Percentiles rank a stretch among this genome's conserved stretches.
Conservation (phyloP, 2,329 filamentous ascomycete genomes). For the Escovopsis sp. region DNA sequence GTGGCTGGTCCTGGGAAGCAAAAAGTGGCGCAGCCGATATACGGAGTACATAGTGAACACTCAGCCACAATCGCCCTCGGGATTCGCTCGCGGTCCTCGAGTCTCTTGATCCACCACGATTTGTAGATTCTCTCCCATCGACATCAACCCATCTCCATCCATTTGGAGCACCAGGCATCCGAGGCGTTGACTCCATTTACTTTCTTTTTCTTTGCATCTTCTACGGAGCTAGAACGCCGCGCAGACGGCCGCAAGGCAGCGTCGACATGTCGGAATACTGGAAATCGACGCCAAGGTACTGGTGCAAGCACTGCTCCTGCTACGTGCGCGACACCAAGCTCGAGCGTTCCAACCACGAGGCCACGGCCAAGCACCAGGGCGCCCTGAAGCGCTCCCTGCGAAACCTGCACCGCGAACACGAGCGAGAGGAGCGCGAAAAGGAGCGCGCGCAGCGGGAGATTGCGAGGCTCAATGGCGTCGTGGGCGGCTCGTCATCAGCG, state of each 20-base stretch:
- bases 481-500: slow-evolving; percentile 30
- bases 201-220: background rate
- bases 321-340: slow-evolving; percentile 85
- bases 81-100: too few species aligned
- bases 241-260: background rate
- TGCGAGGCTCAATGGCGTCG: slow-evolving; percentile 67
- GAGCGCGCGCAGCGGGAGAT: slow-evolving; percentile 74
- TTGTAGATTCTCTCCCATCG: too few species aligned
- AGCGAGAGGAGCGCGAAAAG: slow-evolving; percentile 66
- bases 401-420: slow-evolving; percentile 73
- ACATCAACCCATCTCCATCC: too few species aligned
- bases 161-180: too few species aligned
- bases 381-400: slow-evolving; percentile 80
- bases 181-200: too few species aligned
- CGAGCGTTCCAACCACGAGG: slow-evolving; percentile 79
- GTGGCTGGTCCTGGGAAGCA: too few species aligned
- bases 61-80: too few species aligned
- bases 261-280: slow-evolving; percentile 81
- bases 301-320: slow-evolving; percentile 91
- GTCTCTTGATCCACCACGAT: too few species aligned
- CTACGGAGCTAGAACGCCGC: background rate
- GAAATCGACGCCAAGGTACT: slow-evolving; percentile 95
- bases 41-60: too few species aligned
- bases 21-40: too few species aligned
- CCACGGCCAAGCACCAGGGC: slow-evolving; percentile 70